These are phyloP conservation scores for Myriosclerotinia curreyana DNA, from an alignment of 2,329 filamentous ascomycete species.

Conservation along the genomic window DNA sequence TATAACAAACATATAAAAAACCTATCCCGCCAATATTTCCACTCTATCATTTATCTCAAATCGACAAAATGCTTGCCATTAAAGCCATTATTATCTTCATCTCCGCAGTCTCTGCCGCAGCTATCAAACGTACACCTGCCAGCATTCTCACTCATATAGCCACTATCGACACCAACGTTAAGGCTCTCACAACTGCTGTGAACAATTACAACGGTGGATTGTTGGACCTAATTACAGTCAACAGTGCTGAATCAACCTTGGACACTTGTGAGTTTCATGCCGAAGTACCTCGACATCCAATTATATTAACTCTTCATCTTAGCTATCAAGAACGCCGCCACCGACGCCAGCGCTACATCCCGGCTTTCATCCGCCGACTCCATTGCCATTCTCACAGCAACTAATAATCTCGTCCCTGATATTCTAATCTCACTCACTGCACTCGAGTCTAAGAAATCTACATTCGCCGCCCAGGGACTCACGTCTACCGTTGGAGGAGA, in stretches of 20 bases:
- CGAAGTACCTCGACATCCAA: background rate
- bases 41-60: background rate
- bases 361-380: conserved; percentile 24
- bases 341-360: conserved; percentile 22
- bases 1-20: background rate
- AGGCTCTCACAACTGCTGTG: conserved; percentile 48
- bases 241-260: conserved; percentile 19
- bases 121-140: conserved; percentile 23
- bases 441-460: conserved; percentile 24
- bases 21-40: background rate
- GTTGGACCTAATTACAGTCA: conserved; percentile 19
- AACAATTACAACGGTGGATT: conserved; percentile 38
- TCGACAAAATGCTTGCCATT: conserved; percentile 26
- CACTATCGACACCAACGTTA: conserved; percentile 46
- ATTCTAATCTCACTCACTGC: conserved; percentile 22
- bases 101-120: conserved; percentile 23
- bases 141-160: conserved; percentile 30
- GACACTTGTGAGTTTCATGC: conserved; percentile 14
- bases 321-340: conserved; percentile 16
- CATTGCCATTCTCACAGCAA: conserved; percentile 16
- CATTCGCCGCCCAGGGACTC: conserved; percentile 22
- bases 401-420: conserved; percentile 18
- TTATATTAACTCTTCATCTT: background rate
- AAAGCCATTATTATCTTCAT: conserved; percentile 26
- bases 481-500: conserved; percentile 17